Percentiles rank a stretch among this genome's conserved stretches.
phyloP scores from a whole-genome alignment of 2,329 filamentous ascomycete genomes.

The Thelonectria rubi region DNA sequence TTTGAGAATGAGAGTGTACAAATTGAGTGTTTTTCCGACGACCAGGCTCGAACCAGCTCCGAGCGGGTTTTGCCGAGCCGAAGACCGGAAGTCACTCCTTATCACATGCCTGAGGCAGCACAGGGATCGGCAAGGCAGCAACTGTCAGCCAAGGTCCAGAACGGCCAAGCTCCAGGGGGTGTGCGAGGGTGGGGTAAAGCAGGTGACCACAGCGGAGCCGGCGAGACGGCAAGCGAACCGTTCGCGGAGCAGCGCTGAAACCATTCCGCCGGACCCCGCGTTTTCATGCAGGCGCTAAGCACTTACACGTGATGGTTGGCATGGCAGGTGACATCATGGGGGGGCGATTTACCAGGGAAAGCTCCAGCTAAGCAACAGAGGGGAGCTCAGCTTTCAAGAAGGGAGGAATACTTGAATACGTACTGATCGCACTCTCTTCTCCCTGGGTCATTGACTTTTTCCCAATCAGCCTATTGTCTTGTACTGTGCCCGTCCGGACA shows the following conservation, averaged over 20 bases:
- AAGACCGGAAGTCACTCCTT: conserved; percentile 26
- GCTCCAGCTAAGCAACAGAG: conserved; percentile 26
- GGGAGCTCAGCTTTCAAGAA: conserved; percentile 43
- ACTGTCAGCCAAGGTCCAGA: conserved; percentile 4
- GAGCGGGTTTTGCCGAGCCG: conserved; percentile 50
- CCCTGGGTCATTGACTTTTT: conserved; percentile 1
- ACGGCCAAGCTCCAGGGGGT: conserved; percentile 15
- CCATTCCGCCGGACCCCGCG: conserved; percentile 41
- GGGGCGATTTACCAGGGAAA: conserved; percentile 11
- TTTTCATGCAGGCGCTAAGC: conserved; percentile 38
- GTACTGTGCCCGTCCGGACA: conserved; percentile 6
- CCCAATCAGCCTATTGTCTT: conserved; percentile 38
- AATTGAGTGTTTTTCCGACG: conserved; percentile 54
- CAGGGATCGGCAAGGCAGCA: conserved; percentile 13
- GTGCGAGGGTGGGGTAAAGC: background rate
- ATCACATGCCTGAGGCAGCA: conserved; percentile 43
- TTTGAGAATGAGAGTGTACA: conserved; percentile 48
- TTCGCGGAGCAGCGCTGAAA: conserved; percentile 28
- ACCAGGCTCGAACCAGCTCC: conserved; percentile 42
- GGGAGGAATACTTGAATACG: conserved; percentile 35
- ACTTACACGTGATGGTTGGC: conserved; percentile 36
- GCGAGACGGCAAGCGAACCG: conserved; percentile 12
- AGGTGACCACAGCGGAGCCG: background rate
- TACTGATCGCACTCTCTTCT: conserved; percentile 28
- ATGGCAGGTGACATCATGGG: conserved; percentile 41